phyloP scores from a whole-genome alignment of 192 early-diverging fungal genomes.

The Rhizoclosmatium globosum region DNA sequence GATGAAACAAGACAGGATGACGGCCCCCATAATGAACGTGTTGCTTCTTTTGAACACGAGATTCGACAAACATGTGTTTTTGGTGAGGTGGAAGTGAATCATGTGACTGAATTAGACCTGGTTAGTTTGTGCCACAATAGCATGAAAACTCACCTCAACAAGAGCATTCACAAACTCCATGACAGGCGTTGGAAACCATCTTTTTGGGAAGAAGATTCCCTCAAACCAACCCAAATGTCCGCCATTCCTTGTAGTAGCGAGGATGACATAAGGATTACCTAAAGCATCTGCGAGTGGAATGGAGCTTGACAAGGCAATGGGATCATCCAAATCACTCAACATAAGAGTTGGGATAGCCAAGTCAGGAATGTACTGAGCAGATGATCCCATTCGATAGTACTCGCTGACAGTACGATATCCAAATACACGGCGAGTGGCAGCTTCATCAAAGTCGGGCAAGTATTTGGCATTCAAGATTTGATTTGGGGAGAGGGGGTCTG shows the following conservation, averaged over 20 bases:
- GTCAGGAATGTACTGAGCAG: slow-evolving; percentile 54
- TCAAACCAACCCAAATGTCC: slow-evolving; percentile 94
- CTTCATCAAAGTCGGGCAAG: slow-evolving; percentile 87
- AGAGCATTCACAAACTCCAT: slow-evolving; percentile 53
- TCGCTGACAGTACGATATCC: slow-evolving; percentile 85
- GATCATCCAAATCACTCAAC: slow-evolving; percentile 88
- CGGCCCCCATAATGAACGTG: no score
- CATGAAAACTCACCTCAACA: slow-evolving; percentile 41
- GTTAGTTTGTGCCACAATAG: background rate
- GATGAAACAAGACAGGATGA: no score
- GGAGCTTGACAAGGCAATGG: slow-evolving; percentile 74
- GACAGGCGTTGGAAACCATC: slow-evolving; percentile 53
- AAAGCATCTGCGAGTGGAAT: slow-evolving; percentile 78
- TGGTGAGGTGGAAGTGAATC: background rate
- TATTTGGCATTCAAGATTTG: slow-evolving; percentile 60
- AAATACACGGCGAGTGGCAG: slow-evolving; percentile 74
- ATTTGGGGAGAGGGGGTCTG: slow-evolving; percentile 56
- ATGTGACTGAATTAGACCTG: background rate
- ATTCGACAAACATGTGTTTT: background rate
- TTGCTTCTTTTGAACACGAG: no score
- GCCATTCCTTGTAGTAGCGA: slow-evolving; percentile 82
- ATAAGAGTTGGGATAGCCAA: slow-evolving; percentile 81
- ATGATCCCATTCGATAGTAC: slow-evolving; percentile 60
- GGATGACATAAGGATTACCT: slow-evolving; percentile 79
- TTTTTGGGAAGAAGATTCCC: slow-evolving; percentile 30